Base-by-base conservation (phyloP, 495 filamentous ascomycete species). In the Filosporella fistucella region DNA sequence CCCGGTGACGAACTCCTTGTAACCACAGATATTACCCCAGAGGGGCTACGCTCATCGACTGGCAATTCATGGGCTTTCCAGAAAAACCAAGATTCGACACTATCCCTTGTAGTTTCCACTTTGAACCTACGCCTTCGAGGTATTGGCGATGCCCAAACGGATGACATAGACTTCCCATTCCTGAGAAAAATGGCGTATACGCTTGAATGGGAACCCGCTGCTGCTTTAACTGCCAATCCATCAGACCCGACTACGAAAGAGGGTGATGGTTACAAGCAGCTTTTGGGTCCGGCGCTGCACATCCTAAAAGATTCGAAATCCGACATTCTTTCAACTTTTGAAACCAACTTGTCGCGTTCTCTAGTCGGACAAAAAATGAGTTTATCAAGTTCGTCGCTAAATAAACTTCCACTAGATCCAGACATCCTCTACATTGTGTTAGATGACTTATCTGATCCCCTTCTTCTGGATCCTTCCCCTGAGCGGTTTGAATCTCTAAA, bases 1-100 rank as follows among this genome's bases (percentile, higher is more conserved):
- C 20, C 20, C 4, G 38, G 38, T n/a, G 38, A 42, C 23, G 38
- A 42, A 42, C 38, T 42, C n/a, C 5, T 23, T 12, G 38, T 42
- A 23, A 23, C 38, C 2, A 23, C 20, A 8, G 38, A 42, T 23
- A 12, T 42, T 4, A 12, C 20, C 10, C 38, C 38, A 23, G 26
- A 8, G 14, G 38, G 38, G 11, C 38, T 23, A 24, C 38, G 22
- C 20, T 23, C 38, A 4, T 18, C 20, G 11, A 42, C 10, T 42
- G 38, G 22, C 26, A 14, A 42, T 23, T 18, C 26, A 25, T 42
- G 20, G 12, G 38, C 26, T 7, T 42, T 42, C 10, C 38, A 42
- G 20, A 12, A 6, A n/a, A 14, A 42, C 16, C 22, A 12, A 8
- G 10, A 24, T 8, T 42, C 38, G 11, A 23, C 38, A 24, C 22